Evolutionary conservation across 768 basidiomycete species (phyloP).

Genomic region (Leccinum barrowsii): DNA sequence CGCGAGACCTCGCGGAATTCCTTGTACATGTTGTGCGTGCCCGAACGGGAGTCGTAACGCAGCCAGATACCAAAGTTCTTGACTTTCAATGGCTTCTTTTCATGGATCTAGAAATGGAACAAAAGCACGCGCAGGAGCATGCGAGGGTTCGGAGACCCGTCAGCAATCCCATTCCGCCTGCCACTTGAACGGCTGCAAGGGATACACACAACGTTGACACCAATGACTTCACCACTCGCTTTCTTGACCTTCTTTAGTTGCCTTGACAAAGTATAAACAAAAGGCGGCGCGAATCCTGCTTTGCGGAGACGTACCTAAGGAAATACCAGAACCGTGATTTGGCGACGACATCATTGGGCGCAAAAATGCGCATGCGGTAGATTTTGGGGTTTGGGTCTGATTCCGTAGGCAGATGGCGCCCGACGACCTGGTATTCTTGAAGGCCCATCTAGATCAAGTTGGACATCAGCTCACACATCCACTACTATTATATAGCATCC

Average conservation of each 20-base stretch:
- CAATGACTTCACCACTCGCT: conserved; percentile 98
- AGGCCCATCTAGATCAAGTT: conserved; percentile 60
- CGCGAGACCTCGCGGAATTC: conserved; percentile 95
- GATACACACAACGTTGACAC: conserved; percentile 93
- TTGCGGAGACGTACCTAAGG: conserved; percentile 65
- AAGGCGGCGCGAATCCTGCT: neutral
- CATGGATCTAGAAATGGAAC: conserved; percentile 71
- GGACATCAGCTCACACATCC: conserved; percentile 20
- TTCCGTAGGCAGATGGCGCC: conserved; percentile 95
- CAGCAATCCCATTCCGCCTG: conserved; percentile 74
- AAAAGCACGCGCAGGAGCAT: conserved; percentile 14
- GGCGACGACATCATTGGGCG: conserved; percentile 97
- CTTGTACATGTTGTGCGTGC: conserved; percentile 99
- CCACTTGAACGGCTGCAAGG: conserved; percentile 78
- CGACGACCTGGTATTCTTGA: conserved; percentile 94
- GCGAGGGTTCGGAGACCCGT: conserved; percentile 27
- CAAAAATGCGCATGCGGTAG: conserved; percentile 99
- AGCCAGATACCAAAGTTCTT: conserved; percentile 99
- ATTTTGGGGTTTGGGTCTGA: conserved; percentile 93
- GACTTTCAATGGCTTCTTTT: conserved; percentile 96
- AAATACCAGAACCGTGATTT: conserved; percentile 99
- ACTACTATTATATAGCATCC: conserved; percentile 27
- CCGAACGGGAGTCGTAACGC: conserved; percentile 98
- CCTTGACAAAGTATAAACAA: conserved; percentile 36
- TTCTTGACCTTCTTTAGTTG: conserved; percentile 99